phyloP scores from a whole-genome alignment of 2,329 filamentous ascomycete genomes.

The Ceratocystis ficicola region DNA sequence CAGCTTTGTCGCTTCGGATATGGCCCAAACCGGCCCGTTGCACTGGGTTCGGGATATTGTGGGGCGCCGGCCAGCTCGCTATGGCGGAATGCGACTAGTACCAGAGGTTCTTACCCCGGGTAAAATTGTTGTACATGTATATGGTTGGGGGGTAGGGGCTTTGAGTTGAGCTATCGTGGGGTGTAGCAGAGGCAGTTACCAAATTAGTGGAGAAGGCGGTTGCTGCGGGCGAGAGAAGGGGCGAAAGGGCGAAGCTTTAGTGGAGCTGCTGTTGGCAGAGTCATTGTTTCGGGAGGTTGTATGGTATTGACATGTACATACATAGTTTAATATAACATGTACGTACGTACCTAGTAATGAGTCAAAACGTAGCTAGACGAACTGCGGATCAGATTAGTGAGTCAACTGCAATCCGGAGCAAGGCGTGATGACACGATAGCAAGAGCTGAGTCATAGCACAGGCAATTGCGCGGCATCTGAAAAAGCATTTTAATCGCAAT shows the following conservation, averaged over 20 bases:
- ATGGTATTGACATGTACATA: background rate
- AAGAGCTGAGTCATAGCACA: background rate
- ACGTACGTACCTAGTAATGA: background rate
- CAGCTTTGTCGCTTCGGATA: conserved; percentile 26
- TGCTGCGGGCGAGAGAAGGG: too few relatives aligned
- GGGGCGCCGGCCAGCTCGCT: conserved; percentile 35
- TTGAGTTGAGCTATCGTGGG: conserved; percentile 50
- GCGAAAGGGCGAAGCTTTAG: background rate
- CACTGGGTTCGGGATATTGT: conserved; percentile 35
- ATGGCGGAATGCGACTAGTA: conserved; percentile 42
- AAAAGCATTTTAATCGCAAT: background rate
- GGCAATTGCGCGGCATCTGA: background rate
- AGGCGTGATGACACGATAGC: background rate
- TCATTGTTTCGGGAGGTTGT: background rate
- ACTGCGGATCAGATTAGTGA: background rate
- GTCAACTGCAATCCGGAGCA: background rate
- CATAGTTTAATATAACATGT: too few relatives aligned
- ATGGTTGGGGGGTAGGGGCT: conserved; percentile 50
- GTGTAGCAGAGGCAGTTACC: conserved; percentile 41
- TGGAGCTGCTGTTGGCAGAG: conserved; percentile 2
- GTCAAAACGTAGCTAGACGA: background rate
- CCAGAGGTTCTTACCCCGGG: conserved; percentile 31
- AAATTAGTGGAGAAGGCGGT: conserved; percentile 28
- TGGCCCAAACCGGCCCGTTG: conserved; percentile 25
- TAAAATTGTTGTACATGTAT: conserved; percentile 38